Base-by-base conservation (phyloP, 257 asterid species). In the Solanum tacnaense region DNA sequence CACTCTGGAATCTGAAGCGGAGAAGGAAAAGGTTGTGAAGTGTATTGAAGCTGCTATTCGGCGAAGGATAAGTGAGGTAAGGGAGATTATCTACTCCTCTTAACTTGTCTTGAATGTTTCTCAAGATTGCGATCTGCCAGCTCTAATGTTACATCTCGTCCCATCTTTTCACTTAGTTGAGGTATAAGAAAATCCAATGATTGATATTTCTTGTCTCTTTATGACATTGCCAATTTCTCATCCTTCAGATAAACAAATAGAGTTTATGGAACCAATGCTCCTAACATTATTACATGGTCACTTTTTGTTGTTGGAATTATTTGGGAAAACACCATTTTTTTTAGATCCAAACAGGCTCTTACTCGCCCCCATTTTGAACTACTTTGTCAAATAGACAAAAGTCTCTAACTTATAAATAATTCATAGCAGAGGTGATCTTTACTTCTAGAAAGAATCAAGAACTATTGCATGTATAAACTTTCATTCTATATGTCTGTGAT, bases 31-130 rank as follows among this genome's bases (percentile, higher is more conserved):
- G 92, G 98, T 94, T 87, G 87, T 91, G 89, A 97, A 95, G 92
- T 97, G 99, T 89, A 97, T 97, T 41, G 99, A 97, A 92, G 99
- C 99, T 87, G 98, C 99, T 11, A 93, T 97, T 83, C 91, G 92
- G 84, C 96, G 99, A 89, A 88, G 99, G 93, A 93, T 91, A 39
- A 96, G 98, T 67, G 98, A 97, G 98, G 99, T 97, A 91, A 90
- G 79, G 44, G 2, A 86, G 56, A 86, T 46, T 20, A 41, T 56
- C 41, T 78, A 34, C 44, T 86, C 62, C 70, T 82, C 70, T 82
- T 81, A 27, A 81, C 56, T 44, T 29, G 70, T 49, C 44, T 35
- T 49, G 15, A 29, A 82, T 49, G 70, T 52, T 82, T 29, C 85
- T 82, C 70, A 82, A 49, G 29, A 82, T 82, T 82, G 36, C 9